These are phyloP conservation scores for Periconia sp. DNA, from an alignment of 2,329 filamentous ascomycete species.

Conservation along the genomic window DNA sequence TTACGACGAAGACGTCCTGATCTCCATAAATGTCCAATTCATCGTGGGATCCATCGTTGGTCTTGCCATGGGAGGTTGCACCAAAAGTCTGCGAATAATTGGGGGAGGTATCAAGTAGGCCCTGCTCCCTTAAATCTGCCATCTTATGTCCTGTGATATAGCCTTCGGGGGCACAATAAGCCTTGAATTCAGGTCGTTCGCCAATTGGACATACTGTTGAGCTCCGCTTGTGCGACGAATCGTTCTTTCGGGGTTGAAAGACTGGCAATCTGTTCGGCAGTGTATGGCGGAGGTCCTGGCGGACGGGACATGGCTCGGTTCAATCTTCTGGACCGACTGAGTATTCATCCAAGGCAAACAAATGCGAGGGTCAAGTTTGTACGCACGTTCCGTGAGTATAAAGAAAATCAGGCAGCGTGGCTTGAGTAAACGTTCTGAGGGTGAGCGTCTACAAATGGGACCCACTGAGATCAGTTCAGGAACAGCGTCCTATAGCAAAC, in stretches of 20 bases:
- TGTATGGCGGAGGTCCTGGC: slow-evolving; percentile 31
- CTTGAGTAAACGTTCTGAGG: too few species aligned
- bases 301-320: slow-evolving; percentile 22
- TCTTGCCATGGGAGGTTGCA: too few species aligned
- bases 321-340: not conserved
- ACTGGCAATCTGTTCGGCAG: slow-evolving; percentile 27
- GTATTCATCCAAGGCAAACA: too few species aligned
- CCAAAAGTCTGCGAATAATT: not conserved
- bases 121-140: slow-evolving; percentile 14
- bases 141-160: too few species aligned
- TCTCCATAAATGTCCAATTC: too few species aligned
- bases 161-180: too few species aligned
- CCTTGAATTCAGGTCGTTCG: too few species aligned
- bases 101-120: slow-evolving; percentile 1
- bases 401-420: not conserved
- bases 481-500: too few species aligned
- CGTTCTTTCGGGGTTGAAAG: slow-evolving; percentile 27
- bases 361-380: slow-evolving; percentile 1
- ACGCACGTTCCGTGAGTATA: not conserved
- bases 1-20: too few species aligned
- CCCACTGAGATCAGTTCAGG: too few species aligned
- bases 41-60: not conserved
- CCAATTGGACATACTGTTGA: slow-evolving; percentile 24
- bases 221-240: slow-evolving; percentile 28
- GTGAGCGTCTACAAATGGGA: too few species aligned